Evolutionary conservation across 2,329 filamentous ascomycete genomes (phyloP).

Genomic region (Magnaporthiopsis incrustans): DNA sequence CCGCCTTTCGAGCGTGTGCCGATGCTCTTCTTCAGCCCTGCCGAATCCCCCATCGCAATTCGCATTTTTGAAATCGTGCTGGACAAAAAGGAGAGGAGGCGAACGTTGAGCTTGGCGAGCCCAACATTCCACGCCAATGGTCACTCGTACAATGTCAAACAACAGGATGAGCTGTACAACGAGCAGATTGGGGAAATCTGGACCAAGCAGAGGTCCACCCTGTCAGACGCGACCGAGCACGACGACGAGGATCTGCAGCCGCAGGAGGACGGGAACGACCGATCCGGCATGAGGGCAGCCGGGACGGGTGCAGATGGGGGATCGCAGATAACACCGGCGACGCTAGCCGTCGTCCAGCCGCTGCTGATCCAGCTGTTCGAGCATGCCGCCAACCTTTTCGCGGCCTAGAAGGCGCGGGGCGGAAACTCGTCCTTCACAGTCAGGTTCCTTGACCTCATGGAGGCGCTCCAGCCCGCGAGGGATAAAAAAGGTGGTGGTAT

Average conservation of each 20-base stretch:
- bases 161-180: constrained; percentile 87
- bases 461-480: neutral
- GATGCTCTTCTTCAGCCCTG: no score
- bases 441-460: neutral
- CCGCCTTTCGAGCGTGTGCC: no score
- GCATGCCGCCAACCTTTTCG: no score
- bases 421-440: no score
- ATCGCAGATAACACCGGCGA: constrained; percentile 3
- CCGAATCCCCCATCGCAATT: no score
- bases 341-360: neutral
- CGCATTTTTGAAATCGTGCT: no score
- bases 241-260: constrained; percentile 52
- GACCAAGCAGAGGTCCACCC: constrained; percentile 74
- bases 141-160: constrained; percentile 95
- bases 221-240: constrained; percentile 64
- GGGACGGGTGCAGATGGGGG: constrained; percentile 1
- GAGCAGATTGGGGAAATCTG: constrained; percentile 87
- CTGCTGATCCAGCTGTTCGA: no score
- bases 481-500: no score
- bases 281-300: constrained; percentile 32
- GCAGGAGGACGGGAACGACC: constrained; percentile 54
- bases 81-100: no score
- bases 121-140: constrained; percentile 88
- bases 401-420: no score
- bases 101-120: no score